Evolutionary conservation across 2,329 filamentous ascomycete species (phyloP), one percentile per base, ranked within the genome.

Genomic region (Neodidymelliopsis sp.): DNA sequence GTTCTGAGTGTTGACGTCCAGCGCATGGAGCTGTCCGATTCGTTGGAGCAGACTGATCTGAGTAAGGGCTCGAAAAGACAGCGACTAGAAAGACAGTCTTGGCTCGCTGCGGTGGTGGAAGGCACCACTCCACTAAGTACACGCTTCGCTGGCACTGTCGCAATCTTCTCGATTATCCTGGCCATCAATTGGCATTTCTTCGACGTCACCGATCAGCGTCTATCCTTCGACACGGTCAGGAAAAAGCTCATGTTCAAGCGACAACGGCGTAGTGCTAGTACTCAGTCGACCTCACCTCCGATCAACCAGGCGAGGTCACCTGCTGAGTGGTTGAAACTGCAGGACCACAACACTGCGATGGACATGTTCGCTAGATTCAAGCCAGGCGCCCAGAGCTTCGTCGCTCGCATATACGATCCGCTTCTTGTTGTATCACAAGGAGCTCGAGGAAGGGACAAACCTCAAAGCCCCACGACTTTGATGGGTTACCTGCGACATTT

Each of bases 101-200:
- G 87, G 85, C 66, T 82, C 10, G 81, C 84, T 52, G 80, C 81
- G 5, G 60, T 90, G n/a, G 69, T 85, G 3, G 81, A 83, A 39
- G 85, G 87, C n/a, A 84, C 82, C 22, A 75, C 85, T 4, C 83
- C 87, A 6, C 75, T 89, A 53, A 89, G 86, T 28, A 91, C 89
- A 2, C 81, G 89, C 22, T 84, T 91, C 57, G 88, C 88, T 2
- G 89, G 89, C 1, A 89, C 88, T 0, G 79, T 87, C 10, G 85
- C 91, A 22, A 86, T 90, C 69, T 75, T 90, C 16, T 85, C 84
- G 2, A 89, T 91, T 56, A 82, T 92, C 6, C 66, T 91, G 12
- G 84, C 87, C 31, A 83, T 89, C 1, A 89, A 92, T 59, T 89
- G 86, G 79, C 89, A 92, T 63, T 91, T 91, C 57, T 88, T 89